Evolutionary conservation across 176 grass and related monocot species (phyloP).

Genomic region (Aegilops umbellulata): DNA sequence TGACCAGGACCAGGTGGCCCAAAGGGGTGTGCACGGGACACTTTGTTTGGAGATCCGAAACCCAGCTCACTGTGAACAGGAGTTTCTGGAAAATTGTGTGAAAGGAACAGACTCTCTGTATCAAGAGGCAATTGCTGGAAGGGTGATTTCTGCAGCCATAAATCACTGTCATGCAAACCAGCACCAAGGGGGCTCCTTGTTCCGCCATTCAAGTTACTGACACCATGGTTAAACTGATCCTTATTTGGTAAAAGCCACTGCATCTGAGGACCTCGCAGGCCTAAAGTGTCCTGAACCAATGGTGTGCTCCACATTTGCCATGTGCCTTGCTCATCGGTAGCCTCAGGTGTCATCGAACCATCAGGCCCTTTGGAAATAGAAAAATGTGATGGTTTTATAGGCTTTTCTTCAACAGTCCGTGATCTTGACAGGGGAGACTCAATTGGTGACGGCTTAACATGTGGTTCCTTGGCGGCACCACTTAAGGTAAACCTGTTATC

Average conservation of each 20-base stretch:
- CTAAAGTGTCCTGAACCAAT: constrained; percentile 70
- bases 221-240: constrained; percentile 43
- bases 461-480: constrained; percentile 42
- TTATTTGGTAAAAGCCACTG: constrained; percentile 51
- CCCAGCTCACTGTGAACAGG: constrained; percentile 29
- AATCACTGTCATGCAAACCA: constrained; percentile 46
- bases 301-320: constrained; percentile 93
- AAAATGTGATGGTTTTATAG: constrained; percentile 19
- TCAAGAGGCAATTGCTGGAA: constrained; percentile 56
- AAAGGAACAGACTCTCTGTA: constrained; percentile 61
- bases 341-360: constrained; percentile 39
- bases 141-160: constrained; percentile 48
- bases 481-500: constrained; percentile 43
- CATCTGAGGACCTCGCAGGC: constrained; percentile 54
- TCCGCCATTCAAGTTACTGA: constrained; percentile 52
- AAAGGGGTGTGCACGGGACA: constrained; percentile 36
- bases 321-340: constrained; percentile 57
- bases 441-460: constrained; percentile 80
- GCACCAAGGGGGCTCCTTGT: constrained; percentile 25
- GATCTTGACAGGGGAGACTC: constrained; percentile 67
- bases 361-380: constrained; percentile 30
- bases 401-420: constrained; percentile 55
- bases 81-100: constrained; percentile 55
- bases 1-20: constrained; percentile 45
- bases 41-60: constrained; percentile 47